Conservation (phyloP, 345 rosid species). For the Linum tenue region DNA sequence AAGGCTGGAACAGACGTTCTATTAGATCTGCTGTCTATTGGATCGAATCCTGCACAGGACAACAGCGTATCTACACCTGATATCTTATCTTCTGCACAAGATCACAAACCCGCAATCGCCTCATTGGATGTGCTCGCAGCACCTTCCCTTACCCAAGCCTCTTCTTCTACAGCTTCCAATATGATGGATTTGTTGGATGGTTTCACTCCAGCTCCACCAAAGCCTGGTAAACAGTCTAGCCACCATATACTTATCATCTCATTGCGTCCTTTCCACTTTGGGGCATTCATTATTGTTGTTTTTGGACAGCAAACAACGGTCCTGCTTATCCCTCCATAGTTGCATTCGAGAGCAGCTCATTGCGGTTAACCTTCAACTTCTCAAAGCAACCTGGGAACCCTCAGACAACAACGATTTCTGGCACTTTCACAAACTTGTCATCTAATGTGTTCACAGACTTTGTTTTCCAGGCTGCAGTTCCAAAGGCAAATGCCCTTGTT, state of each 20-base stretch:
- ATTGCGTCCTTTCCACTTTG: not conserved
- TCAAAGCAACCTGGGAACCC: slow-evolving; percentile 70
- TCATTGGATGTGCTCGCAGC: slow-evolving; percentile 44
- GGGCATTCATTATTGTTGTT: slow-evolving; percentile 15
- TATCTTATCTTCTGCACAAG: slow-evolving; percentile 45
- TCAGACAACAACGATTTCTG: slow-evolving; percentile 54
- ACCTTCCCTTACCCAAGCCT: slow-evolving; percentile 30
- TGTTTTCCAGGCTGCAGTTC: slow-evolving; percentile 95
- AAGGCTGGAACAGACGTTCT: slow-evolving; percentile 74
- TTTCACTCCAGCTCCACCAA: slow-evolving; percentile 50
- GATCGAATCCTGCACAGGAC: slow-evolving; percentile 49
- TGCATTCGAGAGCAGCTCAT: slow-evolving; percentile 76
- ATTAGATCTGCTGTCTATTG: slow-evolving; percentile 82
- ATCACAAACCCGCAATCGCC: slow-evolving; percentile 29
- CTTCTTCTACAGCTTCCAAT: slow-evolving; percentile 40
- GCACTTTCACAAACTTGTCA: slow-evolving; percentile 71
- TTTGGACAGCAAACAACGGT: slow-evolving; percentile 61
- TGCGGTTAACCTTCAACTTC: slow-evolving; percentile 69
- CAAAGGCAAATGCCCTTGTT: slow-evolving; percentile 54
- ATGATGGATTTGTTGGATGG: slow-evolving; percentile 84
- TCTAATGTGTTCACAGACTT: slow-evolving; percentile 58
- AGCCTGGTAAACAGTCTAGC: slow-evolving; percentile 37
- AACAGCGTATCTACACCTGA: slow-evolving; percentile 45
- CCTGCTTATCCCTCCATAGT: slow-evolving; percentile 59
- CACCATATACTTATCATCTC: not conserved